Conservation (phyloP, 1,139 yeast species). For the Kodamaea derodonti region DNA sequence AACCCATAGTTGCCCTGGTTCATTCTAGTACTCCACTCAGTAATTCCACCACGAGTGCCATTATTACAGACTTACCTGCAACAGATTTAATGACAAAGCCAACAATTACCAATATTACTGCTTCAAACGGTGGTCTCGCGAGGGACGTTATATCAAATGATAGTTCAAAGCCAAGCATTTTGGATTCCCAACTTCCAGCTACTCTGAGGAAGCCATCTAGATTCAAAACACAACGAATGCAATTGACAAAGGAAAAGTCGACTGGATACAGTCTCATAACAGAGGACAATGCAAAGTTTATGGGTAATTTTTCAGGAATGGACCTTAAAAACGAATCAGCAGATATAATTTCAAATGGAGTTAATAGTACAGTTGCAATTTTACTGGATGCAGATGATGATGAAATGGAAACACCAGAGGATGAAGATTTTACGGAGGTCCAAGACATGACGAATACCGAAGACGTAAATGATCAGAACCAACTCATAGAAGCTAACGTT, state of each 20-base stretch:
- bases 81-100: too few species aligned
- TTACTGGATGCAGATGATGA: slow-evolving; percentile 2
- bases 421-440: slow-evolving; percentile 1
- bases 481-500: slow-evolving; percentile 14
- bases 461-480: background rate
- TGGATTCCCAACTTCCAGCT: background rate
- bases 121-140: background rate
- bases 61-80: background rate
- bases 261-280: too few species aligned
- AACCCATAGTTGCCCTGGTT: too few species aligned
- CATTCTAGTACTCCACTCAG: too few species aligned
- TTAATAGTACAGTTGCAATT: background rate
- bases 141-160: background rate
- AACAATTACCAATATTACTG: too few species aligned
- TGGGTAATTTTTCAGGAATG: background rate
- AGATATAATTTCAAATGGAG: background rate
- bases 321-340: too few species aligned
- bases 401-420: slow-evolving; percentile 4
- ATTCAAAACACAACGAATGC: background rate
- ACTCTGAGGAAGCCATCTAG: background rate
- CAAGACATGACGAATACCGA: background rate
- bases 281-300: background rate
- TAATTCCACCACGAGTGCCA: too few species aligned
- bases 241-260: background rate
- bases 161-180: background rate